Base-by-base conservation (phyloP, 257 asterid genomes). In the Plantago major region DNA sequence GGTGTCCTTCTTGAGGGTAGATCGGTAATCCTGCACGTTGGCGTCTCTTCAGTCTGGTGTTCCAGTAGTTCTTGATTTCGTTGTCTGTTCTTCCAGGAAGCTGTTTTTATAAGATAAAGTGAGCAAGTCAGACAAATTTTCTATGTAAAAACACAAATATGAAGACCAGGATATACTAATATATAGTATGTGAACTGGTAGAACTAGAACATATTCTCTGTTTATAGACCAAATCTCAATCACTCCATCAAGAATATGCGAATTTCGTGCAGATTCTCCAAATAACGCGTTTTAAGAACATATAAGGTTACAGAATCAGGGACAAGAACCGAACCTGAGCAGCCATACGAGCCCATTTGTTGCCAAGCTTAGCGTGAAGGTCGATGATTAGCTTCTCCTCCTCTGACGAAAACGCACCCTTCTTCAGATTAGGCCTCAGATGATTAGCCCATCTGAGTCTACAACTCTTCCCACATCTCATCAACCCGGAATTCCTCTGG, bases 321-420 rank as follows among this genome's bases (percentile, higher is more conserved):
- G 6, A 22, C 40, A 7, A 33, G 40, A 33, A 33, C 40, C 6
- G 40, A 14, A 62, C 77, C 22, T 73, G 70, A 15, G 77, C 70
- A 40, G 77, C 77, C 77, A 73, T 73, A 15, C 73, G 68, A 5
- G 77, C 77, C 77, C 77, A 73, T 59, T 73, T 73, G 19, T 73
- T 73, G 18, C 77, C 77, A 56, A 73, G 56, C 77, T 67, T 73
- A 22, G 73, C 67, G 57, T 73, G 77, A 38, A 73, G 77, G 37
- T 73, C 77, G 43, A 73, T 50, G 7, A 73, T 73, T 9, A 62
- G 44, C 18, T 49, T 46, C 63, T 73, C 77, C 45, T 73, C 77
- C n/a, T 63, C 77, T 9, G 64, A 28, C 12, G 73, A 55, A 43
- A 73, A 73, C 47, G 73, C 77, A 11, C 77, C 77, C 51, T 73